A percentile compares a stretch with the other conserved stretches of the same genome.
phyloP scores from a whole-genome alignment of 495 filamentous ascomycete species.

The Hyaloscypha finlandica region DNA sequence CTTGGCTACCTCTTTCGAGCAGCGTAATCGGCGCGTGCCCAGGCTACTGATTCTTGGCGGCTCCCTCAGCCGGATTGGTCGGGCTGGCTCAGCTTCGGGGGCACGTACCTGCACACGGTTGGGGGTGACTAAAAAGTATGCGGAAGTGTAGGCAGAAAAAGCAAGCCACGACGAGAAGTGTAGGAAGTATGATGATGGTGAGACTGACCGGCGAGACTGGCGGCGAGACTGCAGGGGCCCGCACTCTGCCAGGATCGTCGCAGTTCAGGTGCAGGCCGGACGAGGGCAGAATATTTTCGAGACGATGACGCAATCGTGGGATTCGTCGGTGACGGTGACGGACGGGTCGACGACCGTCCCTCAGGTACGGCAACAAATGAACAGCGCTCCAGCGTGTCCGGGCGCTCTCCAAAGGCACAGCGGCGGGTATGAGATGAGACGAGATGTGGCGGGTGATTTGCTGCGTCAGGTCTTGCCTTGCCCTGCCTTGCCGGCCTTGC shows the following conservation, averaged over 20 bases:
- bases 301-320: not conserved
- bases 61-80: not conserved
- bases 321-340: not conserved
- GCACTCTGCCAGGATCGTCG: not conserved
- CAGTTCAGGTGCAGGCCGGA: too few relatives aligned
- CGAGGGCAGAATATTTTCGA: not conserved
- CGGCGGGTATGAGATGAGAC: too few relatives aligned
- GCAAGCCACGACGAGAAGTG: not conserved
- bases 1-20: slow-evolving; percentile 4
- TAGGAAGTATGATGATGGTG: not conserved
- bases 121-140: not conserved
- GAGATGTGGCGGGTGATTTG: too few relatives aligned
- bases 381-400: not conserved
- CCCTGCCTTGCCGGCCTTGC: not conserved
- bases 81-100: not conserved
- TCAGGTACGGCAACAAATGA: not conserved
- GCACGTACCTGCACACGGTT: not conserved
- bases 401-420: not conserved
- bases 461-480: too few relatives aligned
- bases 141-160: not conserved
- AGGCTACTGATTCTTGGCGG: not conserved
- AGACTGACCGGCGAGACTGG: not conserved
- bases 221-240: not conserved
- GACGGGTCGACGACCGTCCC: not conserved
- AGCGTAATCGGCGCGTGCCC: not conserved